Base-by-base conservation (phyloP, 805 yeast genomes). In the Pichia cephalocereana region DNA sequence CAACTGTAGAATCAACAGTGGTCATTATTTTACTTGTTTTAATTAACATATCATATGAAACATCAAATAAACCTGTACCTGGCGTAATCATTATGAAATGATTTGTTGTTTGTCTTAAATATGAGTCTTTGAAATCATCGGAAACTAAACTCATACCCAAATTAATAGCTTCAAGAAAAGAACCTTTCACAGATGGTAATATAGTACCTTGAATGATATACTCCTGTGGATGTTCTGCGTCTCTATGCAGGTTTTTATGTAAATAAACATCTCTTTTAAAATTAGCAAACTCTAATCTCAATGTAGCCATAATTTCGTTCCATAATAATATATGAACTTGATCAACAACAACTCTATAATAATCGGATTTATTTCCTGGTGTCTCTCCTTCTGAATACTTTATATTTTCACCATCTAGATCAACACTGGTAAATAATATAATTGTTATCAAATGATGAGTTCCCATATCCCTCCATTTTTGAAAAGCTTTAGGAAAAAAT, bases 61-160 rank as follows among this genome's bases (percentile, higher is more conserved):
- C 96, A 65, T 93, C 99, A 63, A 80, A 93, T 14, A 93, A 67
- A 2, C 99, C 99, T 0, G 96, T 80, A 3, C 98, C 96, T 0
- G 99, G 96, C 6, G 96, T 83, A 2, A 90, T 77, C 9, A 93
- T 71, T 48, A 90, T 79, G 43, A 88, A 84, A 65, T 93, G 96
- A n/a, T 81, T 82, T n/a, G 91, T 80, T 2, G 96, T 86, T 52
- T 90, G 93, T 51, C 93, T 76, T 45, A 93, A 70, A 62, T 91
- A 97, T 1, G 95, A 82, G 59, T 87, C 93, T 45, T 80, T 72
- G 61, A 89, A 86, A 47, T 88, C 82, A 58, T 86, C 86, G 11
- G 82, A 77, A 2, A 86, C 79, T 43, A 88, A 68, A 9, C 90
- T 80, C 27, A 93, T 75, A 0, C 95, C 95, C 56, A 91, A 68